Percentiles rank a stretch among this genome's conserved stretches.
Evolutionary conservation across 352 stramenopile genomes (phyloP).

Genomic region (Globisporangium radiosum): DNA sequence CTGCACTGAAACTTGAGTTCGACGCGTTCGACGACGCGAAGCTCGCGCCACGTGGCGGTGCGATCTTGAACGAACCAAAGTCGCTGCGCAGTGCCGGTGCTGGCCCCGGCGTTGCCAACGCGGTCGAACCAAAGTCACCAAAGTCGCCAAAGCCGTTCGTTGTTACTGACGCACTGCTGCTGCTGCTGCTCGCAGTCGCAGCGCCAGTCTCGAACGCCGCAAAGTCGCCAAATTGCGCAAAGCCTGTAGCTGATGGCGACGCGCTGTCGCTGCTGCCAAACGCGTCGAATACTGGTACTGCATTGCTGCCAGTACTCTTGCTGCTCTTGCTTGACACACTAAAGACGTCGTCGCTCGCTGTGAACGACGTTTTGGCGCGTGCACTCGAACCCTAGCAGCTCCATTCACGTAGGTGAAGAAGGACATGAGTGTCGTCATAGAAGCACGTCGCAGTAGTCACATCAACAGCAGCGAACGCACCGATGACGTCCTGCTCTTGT

Average conservation of each 20-base stretch:
- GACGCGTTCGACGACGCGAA: conserved; percentile 30
- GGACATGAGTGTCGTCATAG: not conserved
- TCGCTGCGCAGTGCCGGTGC: conserved; percentile 25
- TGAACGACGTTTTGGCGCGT: conserved; percentile 29
- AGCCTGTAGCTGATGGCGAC: conserved; percentile 21
- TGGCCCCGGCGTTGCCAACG: conserved; percentile 20
- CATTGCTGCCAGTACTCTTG: conserved; percentile 5
- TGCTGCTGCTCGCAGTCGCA: conserved; percentile 9
- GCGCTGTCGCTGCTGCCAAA: conserved; percentile 13
- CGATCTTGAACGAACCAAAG: conserved; percentile 69
- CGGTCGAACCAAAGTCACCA: conserved; percentile 31
- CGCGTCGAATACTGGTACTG: conserved; percentile 27
- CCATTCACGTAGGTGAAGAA: not conserved
- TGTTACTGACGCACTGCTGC: conserved; percentile 22
- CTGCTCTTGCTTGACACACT: conserved; percentile 17
- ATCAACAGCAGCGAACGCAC: conserved; percentile 16
- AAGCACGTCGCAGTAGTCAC: not conserved
- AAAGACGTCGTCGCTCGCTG: conserved; percentile 46
- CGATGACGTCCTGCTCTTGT: conserved; percentile 25
- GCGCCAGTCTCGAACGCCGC: conserved; percentile 43
- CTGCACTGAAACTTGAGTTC: not conserved
- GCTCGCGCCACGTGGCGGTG: conserved; percentile 40
- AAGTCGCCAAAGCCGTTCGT: conserved; percentile 45
- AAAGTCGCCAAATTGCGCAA: conserved; percentile 72
- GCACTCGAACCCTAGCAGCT: not conserved